Conservation (phyloP, 2,329 filamentous ascomycete species). For the Ampelomyces quisqualis region DNA sequence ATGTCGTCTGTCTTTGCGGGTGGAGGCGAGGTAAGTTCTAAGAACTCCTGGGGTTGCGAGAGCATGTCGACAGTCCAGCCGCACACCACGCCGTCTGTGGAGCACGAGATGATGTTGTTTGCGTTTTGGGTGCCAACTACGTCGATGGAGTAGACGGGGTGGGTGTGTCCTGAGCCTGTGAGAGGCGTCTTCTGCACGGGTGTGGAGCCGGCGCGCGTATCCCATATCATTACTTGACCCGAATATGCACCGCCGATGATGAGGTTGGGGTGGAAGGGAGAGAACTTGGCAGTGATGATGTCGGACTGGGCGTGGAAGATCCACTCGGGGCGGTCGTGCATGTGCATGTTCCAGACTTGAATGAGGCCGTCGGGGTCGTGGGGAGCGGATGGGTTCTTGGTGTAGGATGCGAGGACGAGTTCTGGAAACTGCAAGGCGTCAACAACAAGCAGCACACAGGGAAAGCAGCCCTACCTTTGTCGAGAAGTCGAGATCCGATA, state of each 20-base stretch:
- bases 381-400: conserved; percentile 92
- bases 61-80: conserved; percentile 99
- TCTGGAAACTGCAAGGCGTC: conserved; percentile 67
- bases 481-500: conserved; percentile 93
- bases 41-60: conserved; percentile 89
- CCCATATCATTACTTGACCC: conserved; percentile 95
- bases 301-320: conserved; percentile 96
- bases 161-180: conserved; percentile 91
- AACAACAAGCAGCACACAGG: conserved; percentile 9
- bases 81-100: conserved; percentile 93
- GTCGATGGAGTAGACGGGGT: conserved; percentile 92
- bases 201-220: conserved; percentile 77
- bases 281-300: conserved; percentile 93
- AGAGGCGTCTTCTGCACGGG: conserved; percentile 96
- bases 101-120: conserved; percentile 97
- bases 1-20: conserved; percentile 86
- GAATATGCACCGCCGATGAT: conserved; percentile 96
- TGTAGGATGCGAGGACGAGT: conserved; percentile 89
- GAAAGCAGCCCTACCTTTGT: conserved; percentile 63
- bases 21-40: conserved; percentile 81
- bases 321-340: conserved; percentile 93
- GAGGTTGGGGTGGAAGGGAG: conserved; percentile 95
- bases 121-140: conserved; percentile 98
- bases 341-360: conserved; percentile 95
- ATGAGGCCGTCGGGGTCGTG: conserved; percentile 92